phyloP scores from a whole-genome alignment of 441 rosid genomes.

The Adansonia rubrostipa region DNA sequence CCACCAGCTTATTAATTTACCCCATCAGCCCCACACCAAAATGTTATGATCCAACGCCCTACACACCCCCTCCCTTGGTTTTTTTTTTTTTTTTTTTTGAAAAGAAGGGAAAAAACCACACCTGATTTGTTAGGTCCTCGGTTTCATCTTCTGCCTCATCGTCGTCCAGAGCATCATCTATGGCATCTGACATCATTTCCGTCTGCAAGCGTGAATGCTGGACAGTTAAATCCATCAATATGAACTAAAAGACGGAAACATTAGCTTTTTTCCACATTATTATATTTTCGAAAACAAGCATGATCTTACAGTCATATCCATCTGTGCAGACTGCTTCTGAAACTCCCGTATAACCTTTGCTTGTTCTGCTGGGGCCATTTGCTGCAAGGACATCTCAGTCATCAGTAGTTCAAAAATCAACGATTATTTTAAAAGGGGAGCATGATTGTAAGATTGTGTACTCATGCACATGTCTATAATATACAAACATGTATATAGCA shows the following conservation, averaged over 20 bases:
- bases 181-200: slow-evolving; percentile 94
- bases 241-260: slow-evolving; percentile 17
- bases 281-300: slow-evolving; percentile 20
- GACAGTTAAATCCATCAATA: slow-evolving; percentile 27
- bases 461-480: not conserved
- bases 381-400: slow-evolving; percentile 50
- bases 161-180: slow-evolving; percentile 83
- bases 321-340: slow-evolving; percentile 87
- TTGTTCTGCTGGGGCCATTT: slow-evolving; percentile 91
- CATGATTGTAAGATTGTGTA: not conserved
- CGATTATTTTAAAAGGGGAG: not conserved
- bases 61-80: not conserved
- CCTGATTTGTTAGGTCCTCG: slow-evolving; percentile 95
- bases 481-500: not conserved
- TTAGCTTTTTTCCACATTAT: not conserved
- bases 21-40: not conserved
- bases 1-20: not conserved
- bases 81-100: no score
- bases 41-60: not conserved
- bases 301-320: slow-evolving; percentile 92
- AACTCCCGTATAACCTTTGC: slow-evolving; percentile 76
- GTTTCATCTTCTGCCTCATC: slow-evolving; percentile 97
- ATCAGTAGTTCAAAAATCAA: not conserved
- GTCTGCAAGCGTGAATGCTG: slow-evolving; percentile 53
- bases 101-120: slow-evolving; percentile 21